Evolutionary conservation across 2,329 filamentous ascomycete species (phyloP), one percentile per base, ranked within the genome.

Genomic region (Claviceps sp.): DNA sequence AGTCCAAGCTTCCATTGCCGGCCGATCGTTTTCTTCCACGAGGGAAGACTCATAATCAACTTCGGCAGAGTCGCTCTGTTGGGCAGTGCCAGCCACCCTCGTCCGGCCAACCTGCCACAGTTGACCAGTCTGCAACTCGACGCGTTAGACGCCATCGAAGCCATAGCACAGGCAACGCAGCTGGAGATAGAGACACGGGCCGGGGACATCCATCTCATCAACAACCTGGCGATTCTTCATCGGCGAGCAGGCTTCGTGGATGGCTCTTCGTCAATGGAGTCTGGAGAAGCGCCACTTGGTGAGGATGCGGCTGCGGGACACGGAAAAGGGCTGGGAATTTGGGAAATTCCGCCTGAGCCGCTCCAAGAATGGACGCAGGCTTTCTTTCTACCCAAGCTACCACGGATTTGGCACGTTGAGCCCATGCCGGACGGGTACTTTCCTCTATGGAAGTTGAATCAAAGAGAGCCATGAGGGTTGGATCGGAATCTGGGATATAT

Each of bases 221-320:
- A 83, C 70, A 84, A 84, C 64, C 68, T 82, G 48, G 70, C 76
- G 8, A 62, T 84, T 17, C 67, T 84, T 40, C 80, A 84, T 61
- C 73, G 78, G 30, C 76, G 80, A 8, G 77, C 81, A 55, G 74
- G 73, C 22, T 82, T 82, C 55, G 65, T 73, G 54, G 69, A 81
- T 54, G 76, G 76, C 17, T 62, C 66, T n/a, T 62, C 60, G 5
- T 55, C 67, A 5, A 59, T 59, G 17, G 69, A n/a, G n/a, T n/a
- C n/a, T n/a, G n/a, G n/a, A 75, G 55, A 74, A 73, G 60, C 72
- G 79, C 37, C 78, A 82, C 55, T 65, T 82, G 26, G 76, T 82
- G 24, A 77, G 78, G 61, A 80, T 81, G 75, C 69, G 77, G 50
- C 73, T 81, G 47, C 75, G 77, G 37, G 77, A 76, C 60, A 68